Conservation (phyloP, 192 early-diverging fungal species). For the Cetraspora pellucida region DNA sequence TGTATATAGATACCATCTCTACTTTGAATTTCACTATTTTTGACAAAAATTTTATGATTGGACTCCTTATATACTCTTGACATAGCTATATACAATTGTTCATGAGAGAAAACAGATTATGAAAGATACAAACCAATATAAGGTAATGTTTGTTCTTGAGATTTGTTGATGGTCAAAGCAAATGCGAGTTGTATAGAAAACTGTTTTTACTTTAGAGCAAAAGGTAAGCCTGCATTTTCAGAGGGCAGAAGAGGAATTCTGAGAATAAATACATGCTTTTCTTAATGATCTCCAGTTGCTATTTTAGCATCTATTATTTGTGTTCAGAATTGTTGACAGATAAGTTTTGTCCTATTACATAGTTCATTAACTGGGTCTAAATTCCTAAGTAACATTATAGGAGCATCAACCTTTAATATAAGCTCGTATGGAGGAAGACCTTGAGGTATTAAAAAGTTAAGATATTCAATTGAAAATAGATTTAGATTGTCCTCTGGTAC, state of each 20-base stretch:
- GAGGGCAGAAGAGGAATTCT: too few relatives aligned
- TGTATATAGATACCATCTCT: background rate
- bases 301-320: background rate
- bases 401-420: slow-evolving; percentile 25
- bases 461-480: slow-evolving; percentile 28
- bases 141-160: too few relatives aligned
- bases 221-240: too few relatives aligned
- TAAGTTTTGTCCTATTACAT: slow-evolving; percentile 35
- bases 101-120: background rate
- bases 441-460: slow-evolving; percentile 29
- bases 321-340: slow-evolving; percentile 17
- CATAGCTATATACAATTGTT: too few relatives aligned
- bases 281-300: too few relatives aligned
- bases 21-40: background rate
- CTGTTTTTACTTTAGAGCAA: too few relatives aligned
- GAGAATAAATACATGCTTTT: too few relatives aligned
- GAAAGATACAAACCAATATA: too few relatives aligned
- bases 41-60: background rate
- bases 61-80: too few relatives aligned
- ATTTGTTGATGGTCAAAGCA: too few relatives aligned
- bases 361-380: slow-evolving; percentile 27
- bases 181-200: too few relatives aligned
- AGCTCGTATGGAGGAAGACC: slow-evolving; percentile 36
- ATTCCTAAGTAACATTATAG: slow-evolving; percentile 22
- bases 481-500: background rate